Conservation (phyloP, 176 grass and related monocot species). For the Aegilops bicornis region DNA sequence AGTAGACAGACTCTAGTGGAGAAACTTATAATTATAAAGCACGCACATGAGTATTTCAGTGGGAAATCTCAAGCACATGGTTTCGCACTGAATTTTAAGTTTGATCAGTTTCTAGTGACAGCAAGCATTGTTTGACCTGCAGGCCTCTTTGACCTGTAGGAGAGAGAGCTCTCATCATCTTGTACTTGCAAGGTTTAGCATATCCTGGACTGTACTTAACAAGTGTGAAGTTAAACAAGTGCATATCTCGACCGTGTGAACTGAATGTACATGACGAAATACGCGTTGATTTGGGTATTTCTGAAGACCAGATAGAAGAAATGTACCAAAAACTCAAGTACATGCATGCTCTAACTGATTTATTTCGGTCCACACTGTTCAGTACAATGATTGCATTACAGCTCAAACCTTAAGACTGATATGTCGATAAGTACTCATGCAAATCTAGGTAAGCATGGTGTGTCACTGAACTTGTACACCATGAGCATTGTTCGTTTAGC, state of each 20-base stretch:
- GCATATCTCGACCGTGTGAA: neutral
- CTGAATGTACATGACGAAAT: too few relatives aligned
- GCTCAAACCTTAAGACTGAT: too few relatives aligned
- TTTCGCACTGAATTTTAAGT: neutral
- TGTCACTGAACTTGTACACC: too few relatives aligned
- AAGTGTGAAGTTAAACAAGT: conserved; percentile 22
- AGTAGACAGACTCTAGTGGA: neutral
- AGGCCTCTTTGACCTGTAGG: too few relatives aligned
- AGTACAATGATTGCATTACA: too few relatives aligned
- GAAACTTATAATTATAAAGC: too few relatives aligned
- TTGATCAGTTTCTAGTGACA: neutral
- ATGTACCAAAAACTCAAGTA: conserved; percentile 32
- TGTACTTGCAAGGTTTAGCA: conserved; percentile 22
- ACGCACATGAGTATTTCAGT: neutral
- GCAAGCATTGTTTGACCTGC: conserved; percentile 12
- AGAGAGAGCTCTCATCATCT: neutral
- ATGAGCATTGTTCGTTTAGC: too few relatives aligned
- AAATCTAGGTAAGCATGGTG: too few relatives aligned
- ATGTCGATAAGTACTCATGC: too few relatives aligned
- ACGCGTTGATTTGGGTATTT: too few relatives aligned
- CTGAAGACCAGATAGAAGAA: neutral
- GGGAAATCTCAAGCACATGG: neutral
- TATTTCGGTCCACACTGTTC: neutral
- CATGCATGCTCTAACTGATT: conserved; percentile 4
- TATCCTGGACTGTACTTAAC: neutral